phyloP scores from a whole-genome alignment of 768 basidiomycete species.

The Hydnomerulius pinastri region DNA sequence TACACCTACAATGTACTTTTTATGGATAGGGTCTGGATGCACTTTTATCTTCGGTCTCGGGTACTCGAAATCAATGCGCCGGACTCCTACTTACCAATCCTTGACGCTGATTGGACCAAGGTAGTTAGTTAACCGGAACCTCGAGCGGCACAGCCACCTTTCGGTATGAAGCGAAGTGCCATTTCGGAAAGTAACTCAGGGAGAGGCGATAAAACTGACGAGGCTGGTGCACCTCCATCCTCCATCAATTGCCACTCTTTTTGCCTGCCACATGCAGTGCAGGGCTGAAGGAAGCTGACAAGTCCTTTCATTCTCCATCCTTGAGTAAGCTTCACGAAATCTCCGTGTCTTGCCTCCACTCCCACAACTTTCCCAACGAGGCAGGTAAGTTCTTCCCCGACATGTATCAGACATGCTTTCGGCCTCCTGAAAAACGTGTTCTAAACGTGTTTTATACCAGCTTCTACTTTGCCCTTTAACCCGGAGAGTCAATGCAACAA shows the following conservation, averaged over 20 bases:
- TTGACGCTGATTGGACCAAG: not conserved
- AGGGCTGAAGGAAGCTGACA: conserved; percentile 3
- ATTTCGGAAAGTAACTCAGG: not conserved
- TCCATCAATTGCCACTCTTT: too few relatives aligned
- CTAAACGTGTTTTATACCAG: conserved; percentile 23
- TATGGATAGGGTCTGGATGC: not conserved
- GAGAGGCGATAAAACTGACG: not conserved
- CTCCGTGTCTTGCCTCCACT: conserved; percentile 18
- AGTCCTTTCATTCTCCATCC: not conserved
- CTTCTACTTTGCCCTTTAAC: conserved; percentile 28
- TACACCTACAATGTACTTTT: too few relatives aligned
- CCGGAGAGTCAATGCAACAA: conserved; percentile 19
- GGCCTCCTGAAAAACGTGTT: conserved; percentile 30
- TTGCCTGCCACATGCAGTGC: conserved; percentile 1
- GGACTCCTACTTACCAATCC: too few relatives aligned
- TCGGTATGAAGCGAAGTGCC: not conserved
- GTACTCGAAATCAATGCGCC: too few relatives aligned
- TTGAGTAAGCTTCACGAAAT: conserved; percentile 16
- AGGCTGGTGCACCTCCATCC: too few relatives aligned
- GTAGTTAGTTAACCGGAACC: not conserved
- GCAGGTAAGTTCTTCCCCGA: conserved; percentile 17
- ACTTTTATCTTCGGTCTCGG: conserved; percentile 7
- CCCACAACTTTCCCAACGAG: conserved; percentile 20
- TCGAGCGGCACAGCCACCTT: not conserved
- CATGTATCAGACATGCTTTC: conserved; percentile 18